Evolutionary conservation across 176 grass and related monocot genomes (phyloP), one percentile per base, ranked within the genome.

Genomic region (Phragmites australis): DNA sequence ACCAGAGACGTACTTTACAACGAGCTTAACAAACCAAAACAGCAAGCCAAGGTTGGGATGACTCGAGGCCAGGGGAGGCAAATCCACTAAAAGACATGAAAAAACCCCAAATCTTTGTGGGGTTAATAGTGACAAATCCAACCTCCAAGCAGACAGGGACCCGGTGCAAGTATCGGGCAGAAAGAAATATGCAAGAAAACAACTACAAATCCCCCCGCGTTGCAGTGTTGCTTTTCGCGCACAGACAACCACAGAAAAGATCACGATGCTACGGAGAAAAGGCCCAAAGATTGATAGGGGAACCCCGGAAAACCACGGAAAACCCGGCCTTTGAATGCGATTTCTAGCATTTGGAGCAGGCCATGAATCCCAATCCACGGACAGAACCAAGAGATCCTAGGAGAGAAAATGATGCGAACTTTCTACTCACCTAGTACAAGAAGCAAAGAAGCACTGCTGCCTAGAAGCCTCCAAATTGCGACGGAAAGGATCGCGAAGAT

Each of bases 201-300:
- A 81, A 65, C 77, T 34, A 14, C 46, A 49, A 65, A 64, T 70
- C 50, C 31, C 32, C 27, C 12, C 39, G 40, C 48, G 60, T 12
- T 65, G 75, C 32, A 23, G 71, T 89, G 77, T n/a, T n/a, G 82
- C 78, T 89, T 65, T 65, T 76, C 82, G 57, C 56, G 29, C 71
- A 18, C 41, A 77, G 6, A 13, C 48, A 65, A 2, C 77, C 77
- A 72, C 77, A 75, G 7, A 71, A 47, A 79, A 56, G 45, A 18
- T 18, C 16, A 45, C 5, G 64, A n/a, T 16, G 2, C 21, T 46
- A 60, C 51, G 0, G 19, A 31, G 42, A 69, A 9, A 50, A 60
- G 47, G 43, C 22, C 77, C 23, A 11, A 31, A 19, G 60, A 75
- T 74, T 74, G 67, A 8, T 6, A 26, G 22, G 4, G 43, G n/a